These are phyloP conservation scores for Taphrina wiesneri DNA, from an alignment of 1,139 yeast genomes.

Conservation along the genomic window DNA sequence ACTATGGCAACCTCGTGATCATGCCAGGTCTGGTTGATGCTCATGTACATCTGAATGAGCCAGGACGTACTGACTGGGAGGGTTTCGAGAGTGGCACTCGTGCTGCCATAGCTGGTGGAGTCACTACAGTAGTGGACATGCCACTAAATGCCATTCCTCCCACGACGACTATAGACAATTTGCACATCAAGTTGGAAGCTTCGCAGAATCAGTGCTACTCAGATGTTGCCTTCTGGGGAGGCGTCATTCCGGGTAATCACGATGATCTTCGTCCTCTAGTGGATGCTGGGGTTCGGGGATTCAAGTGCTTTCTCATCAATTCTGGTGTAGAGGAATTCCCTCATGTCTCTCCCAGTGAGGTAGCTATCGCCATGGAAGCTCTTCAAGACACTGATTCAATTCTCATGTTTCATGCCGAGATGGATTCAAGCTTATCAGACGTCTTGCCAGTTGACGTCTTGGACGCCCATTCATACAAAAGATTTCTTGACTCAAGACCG, in stretches of 20 bases:
- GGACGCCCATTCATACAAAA: slow-evolving; percentile 51
- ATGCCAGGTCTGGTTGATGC: slow-evolving; percentile 92
- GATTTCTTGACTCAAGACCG: slow-evolving; percentile 50
- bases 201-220: slow-evolving; percentile 85
- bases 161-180: slow-evolving; percentile 50
- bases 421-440: slow-evolving; percentile 51
- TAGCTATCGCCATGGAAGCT: slow-evolving; percentile 48
- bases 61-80: slow-evolving; percentile 95
- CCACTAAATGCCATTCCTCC: slow-evolving; percentile 51
- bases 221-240: slow-evolving; percentile 73
- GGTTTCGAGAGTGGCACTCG: slow-evolving; percentile 91
- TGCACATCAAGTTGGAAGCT: slow-evolving; percentile 60
- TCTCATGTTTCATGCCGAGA: slow-evolving; percentile 56
- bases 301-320: slow-evolving; percentile 49
- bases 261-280: slow-evolving; percentile 50
- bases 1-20: slow-evolving; percentile 44
- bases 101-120: slow-evolving; percentile 92
- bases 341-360: slow-evolving; percentile 49
- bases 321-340: slow-evolving; percentile 31
- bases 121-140: slow-evolving; percentile 64
- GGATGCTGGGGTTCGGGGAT: slow-evolving; percentile 51
- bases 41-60: slow-evolving; percentile 91
- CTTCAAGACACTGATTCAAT: slow-evolving; percentile 48
- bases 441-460: slow-evolving; percentile 48
- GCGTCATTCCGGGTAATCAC: slow-evolving; percentile 36